Evolutionary conservation across 208 protist species (phyloP).

Genomic region (Blastocrithidia nonstop): DNA sequence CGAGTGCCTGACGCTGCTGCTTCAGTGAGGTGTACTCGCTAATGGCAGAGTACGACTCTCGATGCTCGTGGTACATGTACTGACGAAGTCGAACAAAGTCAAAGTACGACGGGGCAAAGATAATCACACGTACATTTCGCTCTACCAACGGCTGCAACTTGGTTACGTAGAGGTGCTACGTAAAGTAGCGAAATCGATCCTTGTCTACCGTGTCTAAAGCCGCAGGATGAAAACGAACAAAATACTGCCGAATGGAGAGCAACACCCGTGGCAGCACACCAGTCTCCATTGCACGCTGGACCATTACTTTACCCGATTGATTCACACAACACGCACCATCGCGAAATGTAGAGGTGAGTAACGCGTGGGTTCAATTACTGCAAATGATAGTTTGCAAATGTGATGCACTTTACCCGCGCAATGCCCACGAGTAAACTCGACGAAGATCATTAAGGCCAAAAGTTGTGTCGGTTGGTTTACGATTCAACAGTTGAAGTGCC

Average conservation of each 20-base stretch:
- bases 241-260: conserved; percentile 77
- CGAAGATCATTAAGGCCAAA: conserved; percentile 74
- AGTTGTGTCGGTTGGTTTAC: conserved; percentile 69
- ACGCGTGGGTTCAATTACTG: conserved; percentile 49
- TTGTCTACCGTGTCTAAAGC: conserved; percentile 50
- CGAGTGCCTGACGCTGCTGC: conserved; percentile 63
- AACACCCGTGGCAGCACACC: conserved; percentile 43
- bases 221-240: conserved; percentile 72
- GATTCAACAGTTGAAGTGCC: conserved; percentile 62
- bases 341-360: conserved; percentile 82
- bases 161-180: conserved; percentile 56
- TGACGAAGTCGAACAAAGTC: conserved; percentile 93
- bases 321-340: conserved; percentile 40
- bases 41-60: conserved; percentile 70
- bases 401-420: conserved; percentile 56
- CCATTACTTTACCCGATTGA: conserved; percentile 50
- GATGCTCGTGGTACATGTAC: conserved; percentile 85
- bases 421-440: conserved; percentile 71
- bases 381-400: conserved; percentile 91
- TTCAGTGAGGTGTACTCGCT: conserved; percentile 87
- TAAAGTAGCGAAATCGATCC: conserved; percentile 87
- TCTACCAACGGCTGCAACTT: conserved; percentile 55
- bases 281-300: conserved; percentile 29
- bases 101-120: conserved; percentile 93
- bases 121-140: conserved; percentile 63